Evolutionary conservation across 805 yeast genomes (phyloP).

Genomic region (Ogataea corticis): DNA sequence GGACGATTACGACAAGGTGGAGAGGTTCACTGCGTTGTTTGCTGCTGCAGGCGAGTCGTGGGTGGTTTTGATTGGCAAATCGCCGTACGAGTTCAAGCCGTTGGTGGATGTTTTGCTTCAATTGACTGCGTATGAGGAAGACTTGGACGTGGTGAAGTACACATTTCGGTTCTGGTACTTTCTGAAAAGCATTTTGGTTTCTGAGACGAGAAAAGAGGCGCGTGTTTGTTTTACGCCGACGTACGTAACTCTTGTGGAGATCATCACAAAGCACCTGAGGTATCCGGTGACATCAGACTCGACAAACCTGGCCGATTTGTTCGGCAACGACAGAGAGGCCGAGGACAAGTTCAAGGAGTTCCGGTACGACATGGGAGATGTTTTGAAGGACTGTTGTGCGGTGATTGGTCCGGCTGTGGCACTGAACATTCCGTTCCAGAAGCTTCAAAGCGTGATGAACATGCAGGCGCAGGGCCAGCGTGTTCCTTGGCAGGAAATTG

Average conservation of each 20-base stretch:
- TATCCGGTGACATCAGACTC: constrained; percentile 57
- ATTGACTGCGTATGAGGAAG: constrained; percentile 72
- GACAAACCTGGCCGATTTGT: constrained; percentile 45
- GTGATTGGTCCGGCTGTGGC: constrained; percentile 80
- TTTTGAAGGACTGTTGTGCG: constrained; percentile 92
- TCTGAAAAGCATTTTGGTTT: constrained; percentile 67
- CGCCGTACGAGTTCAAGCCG: constrained; percentile 68
- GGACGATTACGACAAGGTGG: constrained; percentile 66
- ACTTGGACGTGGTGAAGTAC: constrained; percentile 84
- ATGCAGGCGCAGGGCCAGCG: constrained; percentile 36
- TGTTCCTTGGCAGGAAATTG: constrained; percentile 80
- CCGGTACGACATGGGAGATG: constrained; percentile 96
- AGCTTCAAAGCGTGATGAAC: constrained; percentile 45
- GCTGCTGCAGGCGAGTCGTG: constrained; percentile 95
- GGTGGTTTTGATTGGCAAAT: constrained; percentile 80
- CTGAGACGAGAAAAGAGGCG: constrained; percentile 58
- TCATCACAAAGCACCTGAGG: constrained; percentile 67
- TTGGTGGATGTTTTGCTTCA: constrained; percentile 72
- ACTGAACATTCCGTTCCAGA: constrained; percentile 65
- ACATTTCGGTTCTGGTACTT: constrained; percentile 92
- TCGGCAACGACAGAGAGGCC: constrained; percentile 69
- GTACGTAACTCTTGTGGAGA: constrained; percentile 56
- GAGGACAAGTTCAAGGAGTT: constrained; percentile 93
- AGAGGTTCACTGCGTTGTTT: constrained; percentile 71
- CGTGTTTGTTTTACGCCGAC: constrained; percentile 51